Evolutionary conservation across 495 filamentous ascomycete genomes (phyloP).

Genomic region (Penicillium alfredii): DNA sequence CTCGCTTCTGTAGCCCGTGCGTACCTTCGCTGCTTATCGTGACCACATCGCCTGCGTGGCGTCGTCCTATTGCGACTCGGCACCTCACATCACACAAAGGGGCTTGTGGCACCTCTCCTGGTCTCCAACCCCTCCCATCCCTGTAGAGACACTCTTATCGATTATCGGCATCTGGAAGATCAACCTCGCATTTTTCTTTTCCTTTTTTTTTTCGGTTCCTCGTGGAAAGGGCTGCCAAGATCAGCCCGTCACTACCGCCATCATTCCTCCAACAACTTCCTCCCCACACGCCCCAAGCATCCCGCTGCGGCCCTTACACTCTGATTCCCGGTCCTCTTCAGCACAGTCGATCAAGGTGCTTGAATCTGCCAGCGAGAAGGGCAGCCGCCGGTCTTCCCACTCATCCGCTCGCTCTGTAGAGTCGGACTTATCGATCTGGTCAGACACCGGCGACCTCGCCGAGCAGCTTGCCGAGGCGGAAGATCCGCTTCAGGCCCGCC

Average conservation of each 20-base stretch:
- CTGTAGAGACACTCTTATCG: slow-evolving; percentile 6
- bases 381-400: slow-evolving; percentile 47
- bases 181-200: slow-evolving; percentile 6
- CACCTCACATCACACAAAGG: no score
- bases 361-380: slow-evolving; percentile 42
- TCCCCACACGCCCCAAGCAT: slow-evolving; percentile 47
- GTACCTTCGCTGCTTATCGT: no score
- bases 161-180: slow-evolving; percentile 4
- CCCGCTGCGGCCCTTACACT: slow-evolving; percentile 50
- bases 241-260: slow-evolving; percentile 50
- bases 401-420: slow-evolving; percentile 55
- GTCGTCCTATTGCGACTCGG: slow-evolving; percentile 2
- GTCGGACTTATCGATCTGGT: slow-evolving; percentile 77
- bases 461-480: slow-evolving; percentile 80
- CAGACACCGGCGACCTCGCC: slow-evolving; percentile 87
- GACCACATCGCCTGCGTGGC: slow-evolving; percentile 6
- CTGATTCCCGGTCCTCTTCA: slow-evolving; percentile 28
- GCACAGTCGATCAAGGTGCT: slow-evolving; percentile 33
- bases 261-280: slow-evolving; percentile 51
- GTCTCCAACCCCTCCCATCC: not conserved
- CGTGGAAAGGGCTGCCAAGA: slow-evolving; percentile 34
- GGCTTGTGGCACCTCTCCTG: not conserved
- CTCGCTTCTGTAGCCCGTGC: no score
- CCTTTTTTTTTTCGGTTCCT: slow-evolving; percentile 1
- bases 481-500: slow-evolving; percentile 64